Evolutionary conservation across 1,139 yeast species (phyloP), one percentile per base, ranked within the genome.

Genomic region (Saccharomycopsis hybrid): DNA sequence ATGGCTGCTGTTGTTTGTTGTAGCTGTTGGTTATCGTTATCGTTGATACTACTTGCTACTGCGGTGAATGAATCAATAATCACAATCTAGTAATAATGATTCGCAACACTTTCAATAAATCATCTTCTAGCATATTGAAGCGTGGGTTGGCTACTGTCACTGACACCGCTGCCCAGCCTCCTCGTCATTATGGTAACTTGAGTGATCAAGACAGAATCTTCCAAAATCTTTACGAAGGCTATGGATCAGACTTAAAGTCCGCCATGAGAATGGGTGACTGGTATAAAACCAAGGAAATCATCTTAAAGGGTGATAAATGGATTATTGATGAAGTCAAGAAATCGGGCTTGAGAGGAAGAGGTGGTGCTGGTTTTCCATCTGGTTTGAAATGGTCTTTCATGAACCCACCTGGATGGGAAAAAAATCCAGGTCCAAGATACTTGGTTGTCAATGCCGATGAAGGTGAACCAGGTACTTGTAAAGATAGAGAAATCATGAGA

Each of bases 321-420:
- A 85, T 85, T 64, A 85, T 85, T 62, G 86, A 82, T 62, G 94
- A 86, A 68, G 80, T 85, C 73, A 86, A 86, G 67, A 78, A 80
- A 62, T 82, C 90, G 7, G 95, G 95, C 24, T 74, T 86, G 58
- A 80, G 95, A 67, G 95, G 95, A 52, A 81, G 95, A 70, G 95
- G 95, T 55, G 95, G 95, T 61, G 95, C 95, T 43, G 95, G 95
- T 28, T 86, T 86, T 74, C 95, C 95, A 48, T 80, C 89, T 29
- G 95, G 95, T 46, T 76, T 86, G 62, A 86, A 86, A 68, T 86
- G 94, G 94, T 84, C 94, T 24, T 86, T 86, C 64, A 86, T 86
- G 95, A 86, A 86, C 69, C 95, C 95, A 48, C 95, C 95, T 47
- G 92, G 92, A 55, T 86, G 95, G 95, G 94, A 86, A 58, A 86